A percentile compares a stretch with the other conserved stretches of the same genome.
Conservation (phyloP, 129 eudicot species). For the Deinandra increscens region DNA sequence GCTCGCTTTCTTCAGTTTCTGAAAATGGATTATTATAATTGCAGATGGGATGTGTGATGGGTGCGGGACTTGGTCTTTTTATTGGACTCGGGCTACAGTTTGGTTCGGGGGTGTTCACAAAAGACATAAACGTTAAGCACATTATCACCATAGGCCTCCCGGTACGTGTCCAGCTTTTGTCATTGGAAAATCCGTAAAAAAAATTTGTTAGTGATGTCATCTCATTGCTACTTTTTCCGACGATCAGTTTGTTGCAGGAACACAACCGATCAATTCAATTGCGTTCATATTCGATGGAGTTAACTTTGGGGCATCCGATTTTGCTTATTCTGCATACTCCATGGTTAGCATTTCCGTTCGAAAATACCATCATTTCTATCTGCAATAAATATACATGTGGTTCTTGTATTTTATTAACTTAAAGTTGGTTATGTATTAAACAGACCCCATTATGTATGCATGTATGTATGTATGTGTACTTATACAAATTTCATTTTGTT, state of each 20-base stretch:
- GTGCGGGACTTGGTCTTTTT: slow-evolving; percentile 60
- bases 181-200: background rate
- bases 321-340: slow-evolving; percentile 76
- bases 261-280: slow-evolving; percentile 76
- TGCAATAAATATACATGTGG: background rate
- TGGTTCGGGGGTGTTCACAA: slow-evolving; percentile 69
- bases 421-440: background rate
- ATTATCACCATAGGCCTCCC: slow-evolving; percentile 61
- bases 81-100: slow-evolving; percentile 80
- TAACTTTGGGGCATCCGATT: slow-evolving; percentile 82
- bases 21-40: background rate
- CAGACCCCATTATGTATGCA: background rate
- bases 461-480: background rate
- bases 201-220: background rate
- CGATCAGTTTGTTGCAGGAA: slow-evolving; percentile 72
- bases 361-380: background rate
- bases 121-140: slow-evolving; percentile 54
- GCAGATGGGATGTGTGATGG: slow-evolving; percentile 87
- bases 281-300: slow-evolving; percentile 82
- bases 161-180: slow-evolving; percentile 31
- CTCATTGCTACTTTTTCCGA: background rate
- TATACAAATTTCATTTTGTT: background rate
- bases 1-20: background rate
- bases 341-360: slow-evolving; percentile 45
- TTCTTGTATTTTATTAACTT: background rate